Conservation (phyloP, 1,139 yeast genomes). For the Taphrina flavorubra region DNA sequence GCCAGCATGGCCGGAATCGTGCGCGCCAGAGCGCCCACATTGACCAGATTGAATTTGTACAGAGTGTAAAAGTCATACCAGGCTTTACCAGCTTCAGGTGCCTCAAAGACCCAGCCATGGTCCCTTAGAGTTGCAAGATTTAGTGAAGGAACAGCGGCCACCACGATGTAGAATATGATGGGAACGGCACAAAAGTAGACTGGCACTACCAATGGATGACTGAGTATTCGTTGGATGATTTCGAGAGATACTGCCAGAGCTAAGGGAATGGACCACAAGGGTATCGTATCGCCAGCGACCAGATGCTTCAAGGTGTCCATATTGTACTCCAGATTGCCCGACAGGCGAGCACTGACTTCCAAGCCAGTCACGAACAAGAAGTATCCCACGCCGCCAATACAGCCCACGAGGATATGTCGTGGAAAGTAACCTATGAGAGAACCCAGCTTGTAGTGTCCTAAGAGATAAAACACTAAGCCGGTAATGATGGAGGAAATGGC, state of each 20-base stretch:
- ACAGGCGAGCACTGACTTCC: constrained; percentile 82
- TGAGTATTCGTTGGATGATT: constrained; percentile 66
- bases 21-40: constrained; percentile 70
- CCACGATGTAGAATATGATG: constrained; percentile 67
- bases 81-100: constrained; percentile 71
- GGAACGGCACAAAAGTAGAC: constrained; percentile 76
- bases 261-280: constrained; percentile 78
- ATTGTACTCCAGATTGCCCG: constrained; percentile 73
- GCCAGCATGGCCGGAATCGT: constrained; percentile 95
- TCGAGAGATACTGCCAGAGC: constrained; percentile 63
- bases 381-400: constrained; percentile 98
- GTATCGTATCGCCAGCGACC: constrained; percentile 53
- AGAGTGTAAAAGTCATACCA: constrained; percentile 86
- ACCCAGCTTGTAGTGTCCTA: constrained; percentile 83
- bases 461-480: constrained; percentile 73
- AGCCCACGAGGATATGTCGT: constrained; percentile 91
- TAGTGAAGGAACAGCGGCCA: constrained; percentile 70
- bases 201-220: constrained; percentile 82
- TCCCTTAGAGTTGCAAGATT: constrained; percentile 66
- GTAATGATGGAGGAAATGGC: constrained; percentile 84
- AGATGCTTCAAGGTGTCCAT: constrained; percentile 56
- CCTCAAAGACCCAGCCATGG: constrained; percentile 79
- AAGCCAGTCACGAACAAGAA: constrained; percentile 87
- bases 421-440: constrained; percentile 93
- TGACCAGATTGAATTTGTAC: constrained; percentile 70